Base-by-base conservation (phyloP, 2,329 filamentous ascomycete genomes). In the Huntiella decipiens region DNA sequence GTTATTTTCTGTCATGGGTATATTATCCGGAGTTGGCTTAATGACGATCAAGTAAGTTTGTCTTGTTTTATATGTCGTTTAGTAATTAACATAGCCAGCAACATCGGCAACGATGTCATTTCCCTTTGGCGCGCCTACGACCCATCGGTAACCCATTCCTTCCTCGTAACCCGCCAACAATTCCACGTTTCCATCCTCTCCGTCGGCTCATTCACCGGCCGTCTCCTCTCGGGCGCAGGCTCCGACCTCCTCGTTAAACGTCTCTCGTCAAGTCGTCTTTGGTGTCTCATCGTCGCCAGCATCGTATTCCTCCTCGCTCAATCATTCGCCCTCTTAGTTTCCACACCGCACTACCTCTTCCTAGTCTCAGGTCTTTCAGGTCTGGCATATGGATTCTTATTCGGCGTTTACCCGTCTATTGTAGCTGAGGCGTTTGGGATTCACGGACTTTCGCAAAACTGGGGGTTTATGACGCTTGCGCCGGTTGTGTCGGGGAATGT, bases 151-250 rank as follows among this genome's bases (percentile, higher is more conserved):
- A 70, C 71, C 50, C 69, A 81, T 38, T 73, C 78, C 43, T 87
- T 86, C 54, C 79, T 98, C 44, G 74, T 84, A 43, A 71, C 80
- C 48, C 76, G 75, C 42, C 91, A 96, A 60, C 78, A 92, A 51
- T 75, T 92, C 66, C 88, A 98, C 56, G 91, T 98, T 7, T 93
- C 85, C 2, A 84, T 93, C 44, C 68, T 98, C n/a, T 96, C 88
- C 0, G 63, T 95, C 41, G 80, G 79, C 56, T 92, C 83, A 54
- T 96, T 94, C 59, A 54, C 75, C 2, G 91, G 91, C 2, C 78
- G 91, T 47, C 69, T 98, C 0, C 65, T 74, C 5, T 85, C 79
- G 54, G 81, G 91, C 38, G 83, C 94, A 48, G 88, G 88, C 33
- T 94, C 85, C 34, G 91, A 98, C 58, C 71, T 92, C 44, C 71